A percentile compares a stretch with the other conserved stretches of the same genome.
Conservation (phyloP, 208 protist genomes). For the Jaenimonas drosophilae region DNA sequence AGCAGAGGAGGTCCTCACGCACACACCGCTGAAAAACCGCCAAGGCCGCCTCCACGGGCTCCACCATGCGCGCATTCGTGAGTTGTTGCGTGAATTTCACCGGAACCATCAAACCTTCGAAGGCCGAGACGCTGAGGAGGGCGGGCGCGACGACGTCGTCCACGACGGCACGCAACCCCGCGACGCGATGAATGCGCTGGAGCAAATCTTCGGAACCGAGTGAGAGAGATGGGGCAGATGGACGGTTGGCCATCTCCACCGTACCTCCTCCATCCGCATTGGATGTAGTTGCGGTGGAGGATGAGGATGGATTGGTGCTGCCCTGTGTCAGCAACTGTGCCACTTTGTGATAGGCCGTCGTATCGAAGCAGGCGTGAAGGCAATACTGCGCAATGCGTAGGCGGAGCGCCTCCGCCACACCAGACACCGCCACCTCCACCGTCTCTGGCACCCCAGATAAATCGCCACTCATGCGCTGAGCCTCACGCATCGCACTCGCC, state of each 20-base stretch:
- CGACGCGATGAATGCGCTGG: conserved; percentile 9
- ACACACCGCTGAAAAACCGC: conserved; percentile 62
- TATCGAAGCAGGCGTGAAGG: conserved; percentile 4
- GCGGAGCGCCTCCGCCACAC: background rate
- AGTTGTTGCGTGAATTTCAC: conserved; percentile 71
- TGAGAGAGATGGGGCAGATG: too few species aligned
- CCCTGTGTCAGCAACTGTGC: too few species aligned
- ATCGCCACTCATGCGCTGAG: too few species aligned
- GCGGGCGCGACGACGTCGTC: conserved; percentile 44
- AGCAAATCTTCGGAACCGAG: too few species aligned
- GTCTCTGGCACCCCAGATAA: background rate
- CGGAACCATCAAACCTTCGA: conserved; percentile 33
- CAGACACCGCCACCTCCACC: background rate
- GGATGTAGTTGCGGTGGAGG: background rate
- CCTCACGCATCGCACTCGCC: too few species aligned
- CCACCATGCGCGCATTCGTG: conserved; percentile 30
- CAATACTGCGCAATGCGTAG: background rate
- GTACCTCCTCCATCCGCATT: background rate
- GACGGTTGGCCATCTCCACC: too few species aligned
- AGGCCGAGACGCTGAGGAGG: conserved; percentile 36
- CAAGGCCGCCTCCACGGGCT: conserved; percentile 32
- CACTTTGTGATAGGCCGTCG: background rate
- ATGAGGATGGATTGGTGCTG: conserved; percentile 1
- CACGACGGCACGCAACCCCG: conserved; percentile 30
- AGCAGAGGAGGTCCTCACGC: conserved; percentile 69